These are phyloP conservation scores for Metarhizium guizhouense DNA, from an alignment of 2,329 filamentous ascomycete genomes.

Conservation along the genomic window DNA sequence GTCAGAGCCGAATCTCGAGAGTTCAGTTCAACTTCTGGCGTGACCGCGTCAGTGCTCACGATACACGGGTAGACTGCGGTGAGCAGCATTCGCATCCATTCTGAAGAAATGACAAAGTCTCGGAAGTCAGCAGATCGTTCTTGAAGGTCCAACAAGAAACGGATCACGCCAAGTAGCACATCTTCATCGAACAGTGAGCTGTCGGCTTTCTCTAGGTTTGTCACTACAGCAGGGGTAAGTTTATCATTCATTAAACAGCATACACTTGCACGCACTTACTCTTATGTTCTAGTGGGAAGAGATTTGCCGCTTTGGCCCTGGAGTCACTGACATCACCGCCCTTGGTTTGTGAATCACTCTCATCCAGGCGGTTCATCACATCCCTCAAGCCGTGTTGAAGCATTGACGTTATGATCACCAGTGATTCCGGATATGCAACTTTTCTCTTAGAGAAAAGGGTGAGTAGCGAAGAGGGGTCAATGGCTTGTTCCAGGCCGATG, in stretches of 20 bases:
- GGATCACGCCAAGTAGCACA: conserved; percentile 66
- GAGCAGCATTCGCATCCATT: conserved; percentile 73
- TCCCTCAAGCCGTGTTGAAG: conserved; percentile 75
- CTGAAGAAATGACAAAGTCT: conserved; percentile 71
- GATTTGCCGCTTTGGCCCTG: neutral
- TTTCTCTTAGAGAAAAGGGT: conserved; percentile 62
- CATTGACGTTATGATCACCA: conserved; percentile 78
- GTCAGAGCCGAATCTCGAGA: conserved; percentile 72
- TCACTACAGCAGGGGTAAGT: conserved; percentile 9
- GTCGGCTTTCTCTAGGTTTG: conserved; percentile 31
- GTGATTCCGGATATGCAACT: conserved; percentile 66
- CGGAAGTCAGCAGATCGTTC: conserved; percentile 67
- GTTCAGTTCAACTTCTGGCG: conserved; percentile 77
- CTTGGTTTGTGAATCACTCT: conserved; percentile 44
- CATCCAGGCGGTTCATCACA: conserved; percentile 52
- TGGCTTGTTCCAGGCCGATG: conserved; percentile 62
- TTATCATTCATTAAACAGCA: neutral
- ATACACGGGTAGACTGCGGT: conserved; percentile 78
- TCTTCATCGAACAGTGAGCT: conserved; percentile 43
- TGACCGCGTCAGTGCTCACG: conserved; percentile 76
- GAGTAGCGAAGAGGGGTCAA: conserved; percentile 66
- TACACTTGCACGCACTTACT: neutral
- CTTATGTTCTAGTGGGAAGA: neutral
- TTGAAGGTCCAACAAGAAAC: conserved; percentile 73
- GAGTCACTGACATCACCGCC: neutral